Evolutionary conservation across 2,329 filamentous ascomycete species (phyloP).

Genomic region (Tolypocladium guangdongense): DNA sequence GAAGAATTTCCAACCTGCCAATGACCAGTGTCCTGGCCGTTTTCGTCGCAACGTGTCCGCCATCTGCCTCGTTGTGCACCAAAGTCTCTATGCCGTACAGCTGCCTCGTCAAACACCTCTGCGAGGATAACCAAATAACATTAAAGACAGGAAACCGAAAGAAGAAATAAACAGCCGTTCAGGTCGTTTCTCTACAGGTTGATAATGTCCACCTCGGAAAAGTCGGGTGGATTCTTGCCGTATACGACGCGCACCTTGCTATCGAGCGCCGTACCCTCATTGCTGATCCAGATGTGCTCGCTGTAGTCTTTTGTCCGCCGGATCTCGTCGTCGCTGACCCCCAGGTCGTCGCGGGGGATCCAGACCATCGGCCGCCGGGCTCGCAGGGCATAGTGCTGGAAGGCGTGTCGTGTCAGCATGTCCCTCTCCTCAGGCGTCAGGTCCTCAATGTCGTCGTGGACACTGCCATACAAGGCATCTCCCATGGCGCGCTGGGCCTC

Average conservation of each 20-base stretch:
- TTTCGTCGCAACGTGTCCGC: neutral
- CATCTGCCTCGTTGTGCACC: neutral
- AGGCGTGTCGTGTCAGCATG: slow-evolving; percentile 72
- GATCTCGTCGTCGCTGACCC: slow-evolving; percentile 87
- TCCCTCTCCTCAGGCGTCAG: slow-evolving; percentile 84
- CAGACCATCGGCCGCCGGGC: slow-evolving; percentile 80
- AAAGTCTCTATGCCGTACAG: neutral
- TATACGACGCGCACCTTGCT: slow-evolving; percentile 75
- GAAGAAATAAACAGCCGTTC: neutral
- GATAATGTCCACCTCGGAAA: slow-evolving; percentile 80
- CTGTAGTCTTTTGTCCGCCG: slow-evolving; percentile 64
- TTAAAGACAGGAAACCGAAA: no score
- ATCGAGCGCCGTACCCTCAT: slow-evolving; percentile 82
- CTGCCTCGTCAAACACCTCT: neutral
- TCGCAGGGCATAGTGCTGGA: slow-evolving; percentile 80
- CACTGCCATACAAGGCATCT: slow-evolving; percentile 73
- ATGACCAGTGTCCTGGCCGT: neutral
- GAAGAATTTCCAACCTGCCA: neutral
- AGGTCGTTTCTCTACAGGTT: slow-evolving; percentile 41
- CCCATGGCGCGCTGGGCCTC: slow-evolving; percentile 66
- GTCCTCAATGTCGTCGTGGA: slow-evolving; percentile 90
- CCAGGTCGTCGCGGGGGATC: slow-evolving; percentile 85
- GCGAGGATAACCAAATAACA: no score
- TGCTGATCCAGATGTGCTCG: slow-evolving; percentile 82
- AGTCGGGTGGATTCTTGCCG: slow-evolving; percentile 76